Evolutionary conservation across 805 yeast genomes (phyloP), one percentile per base, ranked within the genome.

Genomic region (Wickerhamomyces bisporus): DNA sequence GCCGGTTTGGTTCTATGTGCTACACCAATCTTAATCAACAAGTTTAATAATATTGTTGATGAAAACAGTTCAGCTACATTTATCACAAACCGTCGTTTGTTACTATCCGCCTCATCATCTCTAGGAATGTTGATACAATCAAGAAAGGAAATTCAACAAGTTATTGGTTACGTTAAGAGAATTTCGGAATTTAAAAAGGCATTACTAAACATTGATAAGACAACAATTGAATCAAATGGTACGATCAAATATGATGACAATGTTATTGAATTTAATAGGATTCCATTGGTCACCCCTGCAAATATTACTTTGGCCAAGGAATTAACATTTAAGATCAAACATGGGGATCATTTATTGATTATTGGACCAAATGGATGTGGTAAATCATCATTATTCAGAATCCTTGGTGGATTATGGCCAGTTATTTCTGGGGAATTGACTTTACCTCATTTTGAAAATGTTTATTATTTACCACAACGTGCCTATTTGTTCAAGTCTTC

Each of bases 331-430:
- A 72, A 80, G 35, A 75, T 89, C 38, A 75, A 81, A 44, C 82
- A 77, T 25, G 96, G 96, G 26, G 81, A 88, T 36, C 93, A 89
- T 60, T 66, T 89, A 35, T 69, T 89, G 37, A 88, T 89, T 56
- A 88, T 91, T 9, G 98, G 98, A 0, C 97, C 97, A 12, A 89
- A 89, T 55, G 98, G 98, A 1, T 85, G 95, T 45, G 98, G 98
- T 20, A 89, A 89, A 62, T 88, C 96, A 0, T 89, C 97, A 0
- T 65, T 89, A 40, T 89, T 89, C 60, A 75, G 98, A 55, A 76
- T 89, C 52, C 71, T 89, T 33, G 96, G 97, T 39, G 96, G 96
- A 0, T 68, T 89, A 48, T 89, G 98, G 98, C 95, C 93, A 3
- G 80, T 88, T 16, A 66, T 72, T 32, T 62, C 66, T 24, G 75